phyloP scores from a whole-genome alignment of 2,329 filamentous ascomycete species.

The Nigrospora osmanthi region DNA sequence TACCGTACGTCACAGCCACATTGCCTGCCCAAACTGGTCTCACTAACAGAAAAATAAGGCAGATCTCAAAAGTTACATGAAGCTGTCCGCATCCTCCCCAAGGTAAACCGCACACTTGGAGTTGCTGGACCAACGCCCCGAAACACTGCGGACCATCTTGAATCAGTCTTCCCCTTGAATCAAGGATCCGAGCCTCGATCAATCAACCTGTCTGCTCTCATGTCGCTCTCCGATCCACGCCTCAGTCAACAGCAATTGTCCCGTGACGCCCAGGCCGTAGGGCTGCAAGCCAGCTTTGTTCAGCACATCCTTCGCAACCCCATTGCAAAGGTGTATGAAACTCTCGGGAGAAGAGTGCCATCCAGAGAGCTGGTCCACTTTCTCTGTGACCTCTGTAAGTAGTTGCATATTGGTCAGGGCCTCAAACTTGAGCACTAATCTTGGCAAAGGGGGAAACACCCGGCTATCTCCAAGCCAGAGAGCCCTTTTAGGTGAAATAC shows the following conservation, averaged over 20 bases:
- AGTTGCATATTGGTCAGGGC: too few relatives aligned
- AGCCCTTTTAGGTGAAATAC: background rate
- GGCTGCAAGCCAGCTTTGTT: background rate
- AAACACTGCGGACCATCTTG: too few relatives aligned
- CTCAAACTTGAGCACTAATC: background rate
- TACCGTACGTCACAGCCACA: background rate
- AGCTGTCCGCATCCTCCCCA: too few relatives aligned
- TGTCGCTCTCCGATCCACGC: background rate
- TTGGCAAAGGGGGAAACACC: background rate
- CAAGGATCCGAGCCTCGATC: background rate
- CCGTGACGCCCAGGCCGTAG: background rate
- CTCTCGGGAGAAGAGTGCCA: background rate
- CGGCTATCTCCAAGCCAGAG: background rate
- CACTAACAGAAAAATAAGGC: too few relatives aligned
- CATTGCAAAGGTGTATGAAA: background rate
- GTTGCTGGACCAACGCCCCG: too few relatives aligned
- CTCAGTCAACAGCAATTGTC: too few relatives aligned
- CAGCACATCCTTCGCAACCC: background rate
- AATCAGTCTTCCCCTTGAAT: background rate
- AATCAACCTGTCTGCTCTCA: too few relatives aligned
- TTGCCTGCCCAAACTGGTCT: too few relatives aligned
- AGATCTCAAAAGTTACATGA: too few relatives aligned
- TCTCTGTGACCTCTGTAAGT: background rate
- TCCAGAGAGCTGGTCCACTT: background rate
- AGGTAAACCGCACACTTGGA: too few relatives aligned